phyloP scores from a whole-genome alignment of 2,329 filamentous ascomycete species.

The Dactylonectria estremocensis region DNA sequence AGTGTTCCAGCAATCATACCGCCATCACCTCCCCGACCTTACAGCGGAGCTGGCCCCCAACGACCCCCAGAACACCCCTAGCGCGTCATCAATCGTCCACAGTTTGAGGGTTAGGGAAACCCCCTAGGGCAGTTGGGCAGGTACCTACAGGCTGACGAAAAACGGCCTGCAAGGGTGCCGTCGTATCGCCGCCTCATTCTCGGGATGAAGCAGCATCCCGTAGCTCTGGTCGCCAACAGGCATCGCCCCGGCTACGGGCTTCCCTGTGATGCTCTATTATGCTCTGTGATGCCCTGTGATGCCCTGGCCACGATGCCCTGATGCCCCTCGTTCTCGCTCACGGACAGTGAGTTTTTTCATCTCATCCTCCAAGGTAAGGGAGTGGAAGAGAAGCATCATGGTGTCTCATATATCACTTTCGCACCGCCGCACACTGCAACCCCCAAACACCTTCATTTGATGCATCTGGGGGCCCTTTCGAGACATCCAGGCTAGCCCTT shows the following conservation, averaged over 20 bases:
- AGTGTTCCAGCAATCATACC: neutral
- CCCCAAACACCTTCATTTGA: too few species aligned
- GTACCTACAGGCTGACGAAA: too few species aligned
- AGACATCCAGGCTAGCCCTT: neutral
- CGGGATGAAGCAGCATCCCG: slow-evolving; percentile 34
- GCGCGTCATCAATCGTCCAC: neutral
- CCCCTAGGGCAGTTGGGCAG: too few species aligned
- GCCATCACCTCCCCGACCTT: too few species aligned
- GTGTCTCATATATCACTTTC: too few species aligned
- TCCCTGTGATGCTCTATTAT: slow-evolving; percentile 5
- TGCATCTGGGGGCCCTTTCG: too few species aligned
- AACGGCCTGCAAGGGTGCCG: neutral
- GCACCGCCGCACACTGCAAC: too few species aligned
- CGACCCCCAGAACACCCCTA: too few species aligned
- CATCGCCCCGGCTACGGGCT: slow-evolving; percentile 38
- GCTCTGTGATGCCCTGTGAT: neutral
- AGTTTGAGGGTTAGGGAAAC: neutral
- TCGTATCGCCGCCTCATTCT: slow-evolving; percentile 33
- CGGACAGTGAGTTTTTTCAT: neutral
- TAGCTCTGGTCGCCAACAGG: slow-evolving; percentile 42
- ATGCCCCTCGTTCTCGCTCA: neutral
- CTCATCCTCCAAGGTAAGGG: neutral
- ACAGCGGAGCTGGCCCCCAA: too few species aligned
- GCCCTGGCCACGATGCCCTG: neutral
- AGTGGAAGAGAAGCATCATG: too few species aligned